Evolutionary conservation across 2,329 filamentous ascomycete genomes (phyloP).

Genomic region (Cytospora piceicola): DNA sequence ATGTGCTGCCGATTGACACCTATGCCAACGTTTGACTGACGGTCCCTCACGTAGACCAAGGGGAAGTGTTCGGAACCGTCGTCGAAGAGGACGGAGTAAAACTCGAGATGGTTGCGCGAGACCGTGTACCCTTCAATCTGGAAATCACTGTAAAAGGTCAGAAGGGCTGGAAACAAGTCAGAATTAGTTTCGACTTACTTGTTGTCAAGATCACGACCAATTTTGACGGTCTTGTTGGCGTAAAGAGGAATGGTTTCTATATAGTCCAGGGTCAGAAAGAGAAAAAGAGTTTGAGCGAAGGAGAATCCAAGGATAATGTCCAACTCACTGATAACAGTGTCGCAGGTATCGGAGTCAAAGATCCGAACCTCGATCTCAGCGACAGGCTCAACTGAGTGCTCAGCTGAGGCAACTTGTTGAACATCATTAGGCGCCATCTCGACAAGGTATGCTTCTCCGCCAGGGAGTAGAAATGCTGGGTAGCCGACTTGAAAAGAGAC

Average conservation of each 20-base stretch:
- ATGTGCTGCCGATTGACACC: constrained; percentile 53
- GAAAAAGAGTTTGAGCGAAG: neutral
- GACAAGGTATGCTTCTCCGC: neutral
- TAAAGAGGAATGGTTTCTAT: constrained; percentile 2
- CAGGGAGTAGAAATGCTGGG: neutral
- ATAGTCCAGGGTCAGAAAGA: neutral
- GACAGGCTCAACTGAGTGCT: neutral
- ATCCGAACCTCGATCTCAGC: constrained; percentile 15
- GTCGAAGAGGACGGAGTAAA: constrained; percentile 59
- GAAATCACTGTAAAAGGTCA: constrained; percentile 40
- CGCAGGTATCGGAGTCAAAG: neutral
- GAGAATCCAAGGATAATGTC: neutral
- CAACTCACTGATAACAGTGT: neutral
- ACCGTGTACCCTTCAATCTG: constrained; percentile 47
- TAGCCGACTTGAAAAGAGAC: neutral
- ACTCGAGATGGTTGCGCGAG: constrained; percentile 58
- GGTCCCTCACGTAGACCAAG: constrained; percentile 60
- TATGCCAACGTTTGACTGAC: constrained; percentile 58
- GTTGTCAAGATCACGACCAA: constrained; percentile 37
- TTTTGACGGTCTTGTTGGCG: constrained; percentile 28
- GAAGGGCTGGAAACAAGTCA: neutral
- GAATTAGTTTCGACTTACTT: constrained; percentile 33
- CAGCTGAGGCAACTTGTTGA: neutral
- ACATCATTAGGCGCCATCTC: constrained; percentile 13
- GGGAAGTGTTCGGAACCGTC: constrained; percentile 36